Evolutionary conservation across 176 grass and related monocot genomes (phyloP).

Genomic region (maize (Zea mays)): DNA sequence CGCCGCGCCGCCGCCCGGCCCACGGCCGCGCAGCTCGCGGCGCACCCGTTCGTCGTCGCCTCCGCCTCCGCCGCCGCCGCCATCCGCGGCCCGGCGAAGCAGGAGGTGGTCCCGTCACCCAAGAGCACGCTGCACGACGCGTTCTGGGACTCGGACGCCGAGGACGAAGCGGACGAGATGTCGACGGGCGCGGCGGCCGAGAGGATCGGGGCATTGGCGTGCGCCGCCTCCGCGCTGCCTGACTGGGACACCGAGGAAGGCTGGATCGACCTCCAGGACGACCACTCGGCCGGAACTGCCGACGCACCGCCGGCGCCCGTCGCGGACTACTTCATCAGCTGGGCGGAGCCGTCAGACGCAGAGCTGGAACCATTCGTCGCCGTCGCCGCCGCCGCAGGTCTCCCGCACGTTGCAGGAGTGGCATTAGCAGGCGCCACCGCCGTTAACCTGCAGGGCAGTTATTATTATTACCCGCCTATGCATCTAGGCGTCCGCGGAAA

Average conservation of each 20-base stretch:
- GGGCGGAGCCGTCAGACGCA: neutral
- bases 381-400: neutral
- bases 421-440: neutral
- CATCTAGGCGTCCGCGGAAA: neutral
- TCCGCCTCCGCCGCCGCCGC: neutral
- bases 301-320: neutral
- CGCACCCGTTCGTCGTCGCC: slow-evolving; percentile 69
- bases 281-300: neutral
- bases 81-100: slow-evolving; percentile 19
- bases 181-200: slow-evolving; percentile 34
- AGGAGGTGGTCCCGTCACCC: slow-evolving; percentile 46
- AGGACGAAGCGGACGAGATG: slow-evolving; percentile 41
- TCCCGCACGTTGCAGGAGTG: neutral
- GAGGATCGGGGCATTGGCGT: slow-evolving; percentile 47
- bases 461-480: neutral
- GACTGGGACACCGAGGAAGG: slow-evolving; percentile 55
- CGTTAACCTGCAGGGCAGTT: slow-evolving; percentile 17
- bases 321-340: neutral
- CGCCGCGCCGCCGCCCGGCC: slow-evolving; percentile 34
- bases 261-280: slow-evolving; percentile 49
- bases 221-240: slow-evolving; percentile 35
- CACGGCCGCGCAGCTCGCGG: slow-evolving; percentile 53
- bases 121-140: slow-evolving; percentile 57
- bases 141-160: slow-evolving; percentile 51
- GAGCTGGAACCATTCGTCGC: neutral